phyloP scores from a whole-genome alignment of 495 filamentous ascomycete genomes.

The Daldinia grandis region DNA sequence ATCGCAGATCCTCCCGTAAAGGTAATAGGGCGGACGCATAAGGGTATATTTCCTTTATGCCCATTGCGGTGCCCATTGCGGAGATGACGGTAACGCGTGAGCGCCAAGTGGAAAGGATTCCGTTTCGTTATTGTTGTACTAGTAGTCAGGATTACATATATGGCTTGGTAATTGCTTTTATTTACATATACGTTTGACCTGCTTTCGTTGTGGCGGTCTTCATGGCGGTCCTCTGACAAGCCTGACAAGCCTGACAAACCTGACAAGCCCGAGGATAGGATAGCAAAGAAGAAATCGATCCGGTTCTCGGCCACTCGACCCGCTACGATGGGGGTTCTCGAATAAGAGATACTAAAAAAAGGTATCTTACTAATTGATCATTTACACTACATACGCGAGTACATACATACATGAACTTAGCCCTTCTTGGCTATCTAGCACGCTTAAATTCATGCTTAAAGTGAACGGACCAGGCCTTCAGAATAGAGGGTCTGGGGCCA shows the following conservation, averaged over 20 bases:
- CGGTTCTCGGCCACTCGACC: conserved; percentile 25
- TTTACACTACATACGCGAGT: background rate
- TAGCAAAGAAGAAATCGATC: conserved; percentile 9
- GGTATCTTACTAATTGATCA: conserved; percentile 17
- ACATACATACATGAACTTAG: background rate
- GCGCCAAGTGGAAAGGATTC: conserved; percentile 21
- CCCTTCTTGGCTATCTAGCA: conserved; percentile 30
- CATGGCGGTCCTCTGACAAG: background rate
- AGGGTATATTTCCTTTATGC: conserved; percentile 3
- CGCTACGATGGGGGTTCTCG: conserved; percentile 20
- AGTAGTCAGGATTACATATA: background rate
- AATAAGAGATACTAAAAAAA: conserved; percentile 18
- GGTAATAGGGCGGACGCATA: background rate
- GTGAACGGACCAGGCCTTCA: conserved; percentile 39
- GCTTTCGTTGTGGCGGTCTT: background rate
- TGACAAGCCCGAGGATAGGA: conserved; percentile 13
- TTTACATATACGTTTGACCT: background rate
- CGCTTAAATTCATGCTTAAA: conserved; percentile 63
- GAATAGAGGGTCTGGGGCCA: conserved; percentile 36
- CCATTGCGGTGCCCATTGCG: conserved; percentile 9
- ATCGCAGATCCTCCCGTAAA: conserved; percentile 24
- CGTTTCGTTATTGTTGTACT: background rate
- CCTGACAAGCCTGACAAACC: conserved; percentile 5
- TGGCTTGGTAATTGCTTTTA: background rate
- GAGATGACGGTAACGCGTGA: conserved; percentile 15